Evolutionary conservation across 495 filamentous ascomycete species (phyloP).

Genomic region (Tricharina praecox): DNA sequence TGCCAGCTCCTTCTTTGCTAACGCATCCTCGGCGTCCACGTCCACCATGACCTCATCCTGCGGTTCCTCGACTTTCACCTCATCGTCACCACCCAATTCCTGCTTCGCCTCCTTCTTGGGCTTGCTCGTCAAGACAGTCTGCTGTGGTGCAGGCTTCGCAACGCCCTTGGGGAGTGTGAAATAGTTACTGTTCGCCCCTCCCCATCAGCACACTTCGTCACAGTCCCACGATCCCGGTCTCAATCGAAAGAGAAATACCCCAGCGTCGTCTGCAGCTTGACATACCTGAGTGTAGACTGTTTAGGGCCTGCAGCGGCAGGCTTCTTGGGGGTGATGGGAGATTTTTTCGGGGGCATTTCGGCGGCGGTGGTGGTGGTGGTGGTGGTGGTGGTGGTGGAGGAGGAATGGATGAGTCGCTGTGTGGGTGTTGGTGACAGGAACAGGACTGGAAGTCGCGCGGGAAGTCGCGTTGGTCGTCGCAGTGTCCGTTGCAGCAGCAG

Average conservation of each 20-base stretch:
- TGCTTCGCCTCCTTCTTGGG: not conserved
- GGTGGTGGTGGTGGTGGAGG: no score
- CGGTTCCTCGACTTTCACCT: slow-evolving; percentile 7
- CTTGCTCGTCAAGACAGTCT: slow-evolving; percentile 40
- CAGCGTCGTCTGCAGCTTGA: slow-evolving; percentile 62
- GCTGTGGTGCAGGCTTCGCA: slow-evolving; percentile 42
- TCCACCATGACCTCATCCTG: slow-evolving; percentile 21
- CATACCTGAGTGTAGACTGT: slow-evolving; percentile 90
- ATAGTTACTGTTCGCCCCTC: slow-evolving; percentile 42
- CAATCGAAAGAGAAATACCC: slow-evolving; percentile 38
- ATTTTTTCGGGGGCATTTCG: no score
- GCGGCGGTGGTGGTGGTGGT: no score
- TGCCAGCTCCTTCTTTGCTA: no score
- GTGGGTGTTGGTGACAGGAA: no score
- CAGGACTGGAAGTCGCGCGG: no score
- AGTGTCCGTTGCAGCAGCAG: no score
- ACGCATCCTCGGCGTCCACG: no score
- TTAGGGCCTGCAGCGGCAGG: slow-evolving; percentile 32
- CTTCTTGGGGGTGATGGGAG: no score
- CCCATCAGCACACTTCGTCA: not conserved
- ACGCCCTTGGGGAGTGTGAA: slow-evolving; percentile 42
- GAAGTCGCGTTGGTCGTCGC: no score
- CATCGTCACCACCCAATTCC: not conserved
- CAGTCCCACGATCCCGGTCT: no score
- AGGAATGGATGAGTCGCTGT: no score